Percentiles rank a stretch among this genome's conserved stretches.
Evolutionary conservation across 108 stramenopile genomes (phyloP).

Genomic region (Craspedostauros australis): DNA sequence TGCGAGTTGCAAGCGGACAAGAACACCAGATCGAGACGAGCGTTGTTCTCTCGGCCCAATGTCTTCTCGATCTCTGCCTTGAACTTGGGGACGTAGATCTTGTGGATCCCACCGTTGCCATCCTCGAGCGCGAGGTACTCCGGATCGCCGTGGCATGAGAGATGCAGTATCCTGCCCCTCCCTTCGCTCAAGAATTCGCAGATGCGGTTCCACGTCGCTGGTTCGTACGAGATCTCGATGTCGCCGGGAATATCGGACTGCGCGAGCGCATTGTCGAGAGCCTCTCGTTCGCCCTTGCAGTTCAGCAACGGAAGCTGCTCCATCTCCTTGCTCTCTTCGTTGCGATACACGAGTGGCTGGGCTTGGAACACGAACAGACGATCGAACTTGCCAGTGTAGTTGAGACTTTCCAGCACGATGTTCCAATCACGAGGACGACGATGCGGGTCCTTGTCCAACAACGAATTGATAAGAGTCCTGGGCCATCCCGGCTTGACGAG

Average conservation of each 20-base stretch:
- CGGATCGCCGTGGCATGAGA: conserved; percentile 45
- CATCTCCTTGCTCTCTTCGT: background rate
- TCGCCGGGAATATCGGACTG: conserved; percentile 1
- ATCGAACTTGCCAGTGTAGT: background rate
- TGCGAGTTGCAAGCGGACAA: conserved; percentile 71
- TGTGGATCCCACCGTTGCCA: conserved; percentile 27
- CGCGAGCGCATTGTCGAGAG: background rate
- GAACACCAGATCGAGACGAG: conserved; percentile 49
- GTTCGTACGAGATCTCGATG: conserved; percentile 32
- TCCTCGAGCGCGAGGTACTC: conserved; percentile 44
- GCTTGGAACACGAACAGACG: conserved; percentile 2
- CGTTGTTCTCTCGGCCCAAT: background rate
- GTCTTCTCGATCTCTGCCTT: conserved; percentile 18
- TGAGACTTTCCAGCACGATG: background rate
- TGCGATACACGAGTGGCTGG: background rate
- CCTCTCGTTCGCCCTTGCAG: background rate
- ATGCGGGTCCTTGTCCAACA: conserved; percentile 3
- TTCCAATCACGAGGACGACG: conserved; percentile 2
- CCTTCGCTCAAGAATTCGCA: conserved; percentile 18
- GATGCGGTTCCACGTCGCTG: conserved; percentile 36
- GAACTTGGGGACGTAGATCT: conserved; percentile 20
- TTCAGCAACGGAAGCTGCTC: background rate
- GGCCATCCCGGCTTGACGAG: conserved; percentile 7
- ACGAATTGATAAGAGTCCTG: background rate
- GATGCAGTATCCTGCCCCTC: conserved; percentile 21